Conservation (phyloP, 192 early-diverging fungal species). For the Linnemannia schmuckeri region DNA sequence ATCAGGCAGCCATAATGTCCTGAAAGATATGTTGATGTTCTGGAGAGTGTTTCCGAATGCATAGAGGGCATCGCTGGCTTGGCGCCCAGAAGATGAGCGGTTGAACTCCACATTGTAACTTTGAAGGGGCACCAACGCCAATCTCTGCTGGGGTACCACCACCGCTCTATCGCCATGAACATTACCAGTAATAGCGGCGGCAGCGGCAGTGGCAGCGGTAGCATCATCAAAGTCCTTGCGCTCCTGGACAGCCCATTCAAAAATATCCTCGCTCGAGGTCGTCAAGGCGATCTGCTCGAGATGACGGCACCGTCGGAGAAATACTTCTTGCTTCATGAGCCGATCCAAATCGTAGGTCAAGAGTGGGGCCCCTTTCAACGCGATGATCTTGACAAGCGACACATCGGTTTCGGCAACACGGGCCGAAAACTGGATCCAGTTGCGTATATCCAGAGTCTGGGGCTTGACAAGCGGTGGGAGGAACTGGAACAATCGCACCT, state of each 20-base stretch:
- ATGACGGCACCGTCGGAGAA: conserved; percentile 7
- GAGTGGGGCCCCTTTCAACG: no score
- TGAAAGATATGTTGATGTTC: not conserved
- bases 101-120: not conserved
- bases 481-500: no score
- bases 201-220: no score
- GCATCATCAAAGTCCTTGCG: not conserved
- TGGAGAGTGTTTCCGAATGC: not conserved
- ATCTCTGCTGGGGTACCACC: no score
- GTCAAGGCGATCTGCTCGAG: not conserved
- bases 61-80: not conserved
- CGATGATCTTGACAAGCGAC: not conserved
- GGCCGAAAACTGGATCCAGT: not conserved
- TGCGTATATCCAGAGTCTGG: no score
- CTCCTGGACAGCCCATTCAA: conserved; percentile 23
- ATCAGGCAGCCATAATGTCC: no score
- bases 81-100: not conserved
- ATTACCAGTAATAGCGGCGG: no score
- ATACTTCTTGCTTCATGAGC: not conserved
- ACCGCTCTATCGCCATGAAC: no score
- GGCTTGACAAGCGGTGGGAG: no score
- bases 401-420: not conserved
- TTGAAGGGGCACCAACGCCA: not conserved
- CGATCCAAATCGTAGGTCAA: not conserved
- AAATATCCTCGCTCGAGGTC: not conserved